Conservation (phyloP, 805 yeast species). For the Jamesozyma gamospora region DNA sequence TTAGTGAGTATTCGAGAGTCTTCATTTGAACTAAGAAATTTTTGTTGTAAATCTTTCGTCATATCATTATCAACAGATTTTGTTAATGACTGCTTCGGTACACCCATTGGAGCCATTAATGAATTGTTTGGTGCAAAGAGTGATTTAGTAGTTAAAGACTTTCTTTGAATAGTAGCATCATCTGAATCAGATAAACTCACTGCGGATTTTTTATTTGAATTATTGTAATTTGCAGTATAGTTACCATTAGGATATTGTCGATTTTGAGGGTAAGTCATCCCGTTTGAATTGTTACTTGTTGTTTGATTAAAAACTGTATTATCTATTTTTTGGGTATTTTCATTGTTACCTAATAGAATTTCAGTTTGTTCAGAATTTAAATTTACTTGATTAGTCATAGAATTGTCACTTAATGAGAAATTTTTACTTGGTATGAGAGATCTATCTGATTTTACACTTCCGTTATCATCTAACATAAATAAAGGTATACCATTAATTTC, state of each 20-base stretch:
- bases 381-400: not conserved
- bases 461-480: conserved; percentile 70
- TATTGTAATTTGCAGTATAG: not conserved
- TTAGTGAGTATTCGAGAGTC: not conserved
- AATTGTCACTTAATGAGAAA: not conserved
- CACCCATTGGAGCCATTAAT: not conserved
- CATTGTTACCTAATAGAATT: not conserved
- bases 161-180: not conserved
- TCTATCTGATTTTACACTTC: conserved; percentile 38
- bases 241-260: too few relatives aligned
- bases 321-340: not conserved
- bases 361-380: too few relatives aligned
- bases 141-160: not conserved
- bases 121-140: not conserved
- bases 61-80: too few relatives aligned
- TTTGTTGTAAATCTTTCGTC: not conserved
- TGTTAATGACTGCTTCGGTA: not conserved
- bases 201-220: not conserved
- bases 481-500: conserved; percentile 63
- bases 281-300: too few relatives aligned
- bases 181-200: not conserved
- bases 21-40: not conserved
- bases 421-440: not conserved
- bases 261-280: too few relatives aligned
- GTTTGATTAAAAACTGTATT: not conserved